Evolutionary conservation across 1,284 basidiomycete species (phyloP).

Genomic region (Trichosporon sp.): DNA sequence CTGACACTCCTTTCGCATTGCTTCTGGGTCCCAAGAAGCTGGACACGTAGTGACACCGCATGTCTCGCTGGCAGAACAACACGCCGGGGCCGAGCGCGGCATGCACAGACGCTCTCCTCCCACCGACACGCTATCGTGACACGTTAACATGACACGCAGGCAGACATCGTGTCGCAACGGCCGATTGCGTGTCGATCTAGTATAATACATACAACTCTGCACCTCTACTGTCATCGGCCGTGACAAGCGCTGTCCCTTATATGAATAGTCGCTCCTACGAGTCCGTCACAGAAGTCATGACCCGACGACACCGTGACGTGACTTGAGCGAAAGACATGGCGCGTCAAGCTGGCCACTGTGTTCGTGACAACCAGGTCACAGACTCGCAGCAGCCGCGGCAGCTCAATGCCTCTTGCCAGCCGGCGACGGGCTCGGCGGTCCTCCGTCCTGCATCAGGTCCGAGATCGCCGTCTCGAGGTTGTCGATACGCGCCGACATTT

Average conservation of each 20-base stretch:
- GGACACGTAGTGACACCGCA: no score
- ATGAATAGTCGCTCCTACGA: no score
- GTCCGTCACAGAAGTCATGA: neutral
- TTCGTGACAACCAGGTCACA: neutral
- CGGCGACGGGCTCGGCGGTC: constrained; percentile 10
- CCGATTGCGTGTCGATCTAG: neutral
- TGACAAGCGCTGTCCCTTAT: no score
- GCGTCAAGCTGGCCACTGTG: no score
- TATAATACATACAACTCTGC: neutral
- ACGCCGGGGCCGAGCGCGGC: neutral
- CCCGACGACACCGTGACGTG: no score
- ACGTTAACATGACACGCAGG: no score
- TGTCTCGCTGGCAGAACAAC: neutral
- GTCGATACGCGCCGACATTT: constrained; percentile 46
- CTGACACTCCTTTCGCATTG: no score
- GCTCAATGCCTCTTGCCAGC: constrained; percentile 4
- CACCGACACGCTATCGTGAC: neutral
- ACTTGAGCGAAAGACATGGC: no score
- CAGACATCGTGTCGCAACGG: no score
- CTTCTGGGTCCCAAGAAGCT: no score
- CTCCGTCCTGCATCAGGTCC: constrained; percentile 39
- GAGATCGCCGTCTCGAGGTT: constrained; percentile 43
- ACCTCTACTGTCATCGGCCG: neutral
- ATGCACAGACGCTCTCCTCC: neutral
- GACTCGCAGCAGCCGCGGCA: neutral